Evolutionary conservation across 202 grass and related monocot species (phyloP).

Genomic region (Miscanthus sacchariflorus): DNA sequence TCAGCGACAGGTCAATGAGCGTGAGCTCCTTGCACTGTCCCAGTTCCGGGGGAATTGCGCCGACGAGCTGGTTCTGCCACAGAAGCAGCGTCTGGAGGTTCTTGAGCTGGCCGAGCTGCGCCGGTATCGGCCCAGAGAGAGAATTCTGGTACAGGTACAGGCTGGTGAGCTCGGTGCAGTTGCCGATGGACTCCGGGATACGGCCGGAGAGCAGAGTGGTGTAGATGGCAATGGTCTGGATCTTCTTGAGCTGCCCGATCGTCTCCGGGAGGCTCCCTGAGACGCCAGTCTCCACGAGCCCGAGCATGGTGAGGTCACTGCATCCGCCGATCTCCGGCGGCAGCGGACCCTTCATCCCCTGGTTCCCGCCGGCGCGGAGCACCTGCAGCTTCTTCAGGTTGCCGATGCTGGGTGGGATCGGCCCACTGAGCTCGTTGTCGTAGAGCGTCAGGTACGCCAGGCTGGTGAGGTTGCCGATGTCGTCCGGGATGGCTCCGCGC

Average conservation of each 20-base stretch:
- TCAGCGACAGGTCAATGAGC: constrained; percentile 81
- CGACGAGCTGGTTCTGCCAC: constrained; percentile 93
- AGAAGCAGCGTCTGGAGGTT: constrained; percentile 87
- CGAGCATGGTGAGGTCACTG: constrained; percentile 68
- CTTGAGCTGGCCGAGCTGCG: constrained; percentile 59
- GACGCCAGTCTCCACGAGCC: constrained; percentile 84
- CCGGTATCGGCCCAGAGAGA: constrained; percentile 75
- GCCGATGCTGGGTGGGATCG: constrained; percentile 75
- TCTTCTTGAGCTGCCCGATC: constrained; percentile 81
- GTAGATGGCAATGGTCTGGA: constrained; percentile 96
- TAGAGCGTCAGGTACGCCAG: constrained; percentile 72
- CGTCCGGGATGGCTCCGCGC: constrained; percentile 75
- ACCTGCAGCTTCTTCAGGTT: constrained; percentile 76
- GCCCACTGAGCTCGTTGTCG: constrained; percentile 78
- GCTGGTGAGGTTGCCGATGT: constrained; percentile 68
- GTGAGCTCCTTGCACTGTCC: constrained; percentile 73
- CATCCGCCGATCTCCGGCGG: constrained; percentile 86
- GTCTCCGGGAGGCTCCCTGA: constrained; percentile 83
- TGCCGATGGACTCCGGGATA: constrained; percentile 87
- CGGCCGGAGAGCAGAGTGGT: constrained; percentile 77
- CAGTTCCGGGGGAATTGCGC: constrained; percentile 72
- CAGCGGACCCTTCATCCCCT: constrained; percentile 71
- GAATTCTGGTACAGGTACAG: constrained; percentile 98
- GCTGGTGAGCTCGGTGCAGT: constrained; percentile 82
- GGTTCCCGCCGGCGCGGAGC: constrained; percentile 91